Evolutionary conservation across 306 rosid species (phyloP), one percentile per base, ranked within the genome.

Genomic region (Prinsepia uniflora): DNA sequence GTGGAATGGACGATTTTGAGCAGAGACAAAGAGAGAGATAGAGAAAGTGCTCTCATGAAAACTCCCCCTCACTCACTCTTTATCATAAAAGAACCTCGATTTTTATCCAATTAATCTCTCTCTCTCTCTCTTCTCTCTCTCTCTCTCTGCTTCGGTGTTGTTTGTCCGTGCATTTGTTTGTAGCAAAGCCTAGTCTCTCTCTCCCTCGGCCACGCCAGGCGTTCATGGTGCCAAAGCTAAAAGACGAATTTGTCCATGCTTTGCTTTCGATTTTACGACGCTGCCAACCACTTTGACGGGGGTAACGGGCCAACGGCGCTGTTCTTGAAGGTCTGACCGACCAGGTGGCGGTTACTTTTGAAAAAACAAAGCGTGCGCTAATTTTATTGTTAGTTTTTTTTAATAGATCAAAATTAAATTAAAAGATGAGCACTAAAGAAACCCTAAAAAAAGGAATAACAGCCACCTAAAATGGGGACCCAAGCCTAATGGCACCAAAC

Each of bases 61-160:
- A 42, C 50, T n/a, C 58, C 56, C 45, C 10, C 69, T 48, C 60
- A 8, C 65, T 43, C 73, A 6, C 58, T 74, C 11, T 68, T 19
- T 77, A 78, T 63, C 36, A 30, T 30, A 30, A 30, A 30, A 30
- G 63, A 14, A 10, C 79, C 63, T 72, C 55, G 36, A 54, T 58
- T 73, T 53, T 71, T 67, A 49, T 49, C 55, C 8, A 6, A 49
- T 13, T 13, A 49, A 49, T 5, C n/a, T 50, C 56, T 24, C 30
- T 24, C 30, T 24, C 30, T 6, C 19, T 24, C 30, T 24, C 1
- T 24, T 24, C 30, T 24, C 30, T 24, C 30, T 10, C 15, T 80
- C 74, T 80, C 77, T 18, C 77, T 68, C 78, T 45, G 76, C 80
- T 80, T 83, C 90, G 90, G 84, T 82, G 81, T 42, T 17, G 10